A percentile compares a stretch with the other conserved stretches of the same genome.
These are phyloP conservation scores for Pilaira anomala DNA, from an alignment of 192 early-diverging fungal genomes.

Conservation along the genomic window DNA sequence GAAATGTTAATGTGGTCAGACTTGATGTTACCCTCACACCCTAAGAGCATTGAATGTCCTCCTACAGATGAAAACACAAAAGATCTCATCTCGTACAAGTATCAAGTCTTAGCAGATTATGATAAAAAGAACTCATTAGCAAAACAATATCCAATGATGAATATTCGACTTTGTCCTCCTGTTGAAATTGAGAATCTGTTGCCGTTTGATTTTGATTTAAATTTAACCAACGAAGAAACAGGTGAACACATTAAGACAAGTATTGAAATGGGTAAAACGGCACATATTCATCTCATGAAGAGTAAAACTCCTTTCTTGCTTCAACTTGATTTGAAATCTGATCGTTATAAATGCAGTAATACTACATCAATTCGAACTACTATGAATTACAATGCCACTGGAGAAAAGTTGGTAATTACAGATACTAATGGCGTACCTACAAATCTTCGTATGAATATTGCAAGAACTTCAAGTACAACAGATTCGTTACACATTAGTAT, in stretches of 20 bases:
- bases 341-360: constrained; percentile 8
- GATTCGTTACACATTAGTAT: constrained; percentile 65
- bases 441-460: constrained; percentile 12
- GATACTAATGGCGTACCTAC: neutral
- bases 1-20: constrained; percentile 71
- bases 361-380: neutral
- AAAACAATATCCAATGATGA: constrained; percentile 63
- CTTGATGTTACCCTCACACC: constrained; percentile 25
- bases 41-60: constrained; percentile 38
- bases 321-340: neutral
- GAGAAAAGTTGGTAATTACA: constrained; percentile 4
- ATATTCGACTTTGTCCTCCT: constrained; percentile 51
- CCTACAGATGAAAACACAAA: neutral
- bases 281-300: constrained; percentile 15
- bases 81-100: constrained; percentile 38
- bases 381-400: neutral
- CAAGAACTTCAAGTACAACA: constrained; percentile 11
- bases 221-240: constrained; percentile 53
- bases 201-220: constrained; percentile 66
- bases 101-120: constrained; percentile 44
- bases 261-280: constrained; percentile 11
- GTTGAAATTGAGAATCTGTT: constrained; percentile 79
- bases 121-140: constrained; percentile 23
- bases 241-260: neutral
- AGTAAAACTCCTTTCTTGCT: neutral